These are phyloP conservation scores for Coemansia sp. DNA, from an alignment of 192 early-diverging fungal genomes.

Conservation along the genomic window DNA sequence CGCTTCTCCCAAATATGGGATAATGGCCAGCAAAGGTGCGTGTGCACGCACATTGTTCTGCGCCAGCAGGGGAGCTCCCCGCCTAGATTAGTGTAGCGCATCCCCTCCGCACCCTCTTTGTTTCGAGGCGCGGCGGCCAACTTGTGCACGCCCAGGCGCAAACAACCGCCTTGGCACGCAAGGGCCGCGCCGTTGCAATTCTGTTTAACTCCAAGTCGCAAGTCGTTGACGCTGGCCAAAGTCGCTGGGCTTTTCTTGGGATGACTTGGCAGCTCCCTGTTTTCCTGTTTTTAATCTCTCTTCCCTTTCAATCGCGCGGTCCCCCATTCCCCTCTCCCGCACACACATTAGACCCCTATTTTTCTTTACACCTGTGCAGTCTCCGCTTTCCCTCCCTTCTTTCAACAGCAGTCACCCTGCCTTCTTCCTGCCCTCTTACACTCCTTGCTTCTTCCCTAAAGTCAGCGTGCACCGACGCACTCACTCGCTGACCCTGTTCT, in stretches of 20 bases:
- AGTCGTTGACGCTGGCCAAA: not conserved
- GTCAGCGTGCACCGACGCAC: conserved; percentile 9
- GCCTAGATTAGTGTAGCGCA: conserved; percentile 6
- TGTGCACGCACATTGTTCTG: conserved; percentile 5
- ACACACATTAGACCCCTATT: conserved; percentile 2
- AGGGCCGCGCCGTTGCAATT: no score
- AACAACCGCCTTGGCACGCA: not conserved
- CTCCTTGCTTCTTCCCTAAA: conserved; percentile 4
- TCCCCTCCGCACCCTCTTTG: conserved; percentile 5
- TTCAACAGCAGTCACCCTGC: conserved; percentile 27
- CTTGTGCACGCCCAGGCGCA: conserved; percentile 4
- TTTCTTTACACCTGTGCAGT: conserved; percentile 11
- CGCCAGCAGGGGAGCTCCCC: not conserved
- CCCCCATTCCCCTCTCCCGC: conserved; percentile 5
- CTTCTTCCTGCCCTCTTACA: not conserved
- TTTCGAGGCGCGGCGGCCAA: not conserved
- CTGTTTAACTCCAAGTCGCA: not conserved
- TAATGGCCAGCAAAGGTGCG: not conserved
- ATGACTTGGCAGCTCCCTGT: conserved; percentile 9
- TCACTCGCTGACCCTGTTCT: conserved; percentile 8
- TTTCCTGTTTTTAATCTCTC: conserved; percentile 7
- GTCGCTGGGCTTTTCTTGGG: not conserved
- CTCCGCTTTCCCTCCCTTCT: conserved; percentile 14
- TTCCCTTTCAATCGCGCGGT: conserved; percentile 6
- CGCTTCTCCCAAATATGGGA: not conserved